phyloP scores from a whole-genome alignment of 2,329 filamentous ascomycete species.

The Capronia coronata region DNA sequence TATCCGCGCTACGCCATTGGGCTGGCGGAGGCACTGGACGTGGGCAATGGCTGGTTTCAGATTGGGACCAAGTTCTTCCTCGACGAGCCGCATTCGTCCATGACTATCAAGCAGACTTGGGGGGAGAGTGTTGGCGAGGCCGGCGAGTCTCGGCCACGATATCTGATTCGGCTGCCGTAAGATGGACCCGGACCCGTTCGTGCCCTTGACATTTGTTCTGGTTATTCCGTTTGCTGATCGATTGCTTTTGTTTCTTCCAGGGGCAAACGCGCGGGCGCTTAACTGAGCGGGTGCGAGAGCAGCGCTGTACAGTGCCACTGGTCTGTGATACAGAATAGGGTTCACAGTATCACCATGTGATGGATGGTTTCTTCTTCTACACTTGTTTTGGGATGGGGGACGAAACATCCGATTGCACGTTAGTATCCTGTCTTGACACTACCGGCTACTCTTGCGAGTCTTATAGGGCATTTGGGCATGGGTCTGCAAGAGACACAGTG shows the following conservation, averaged over 20 bases:
- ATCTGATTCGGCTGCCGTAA: slow-evolving; percentile 23
- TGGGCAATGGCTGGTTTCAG: slow-evolving; percentile 55
- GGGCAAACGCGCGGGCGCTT: background rate
- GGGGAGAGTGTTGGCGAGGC: slow-evolving; percentile 44
- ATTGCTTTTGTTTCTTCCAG: background rate
- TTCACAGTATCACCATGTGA: too few relatives aligned
- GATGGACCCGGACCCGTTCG: background rate
- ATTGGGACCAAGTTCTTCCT: slow-evolving; percentile 49
- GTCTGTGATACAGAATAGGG: background rate
- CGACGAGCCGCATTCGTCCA: slow-evolving; percentile 44
- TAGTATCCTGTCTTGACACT: too few relatives aligned
- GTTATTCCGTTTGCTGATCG: background rate
- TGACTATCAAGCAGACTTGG: slow-evolving; percentile 51
- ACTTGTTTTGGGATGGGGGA: too few relatives aligned
- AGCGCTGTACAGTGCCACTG: background rate
- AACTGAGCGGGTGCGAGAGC: background rate
- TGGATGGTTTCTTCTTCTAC: too few relatives aligned
- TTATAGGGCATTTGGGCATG: too few relatives aligned
- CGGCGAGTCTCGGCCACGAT: slow-evolving; percentile 20
- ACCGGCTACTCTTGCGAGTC: too few relatives aligned
- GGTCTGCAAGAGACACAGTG: too few relatives aligned
- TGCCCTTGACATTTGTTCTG: too few relatives aligned
- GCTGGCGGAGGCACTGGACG: slow-evolving; percentile 51
- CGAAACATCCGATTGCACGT: too few relatives aligned
- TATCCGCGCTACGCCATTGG: slow-evolving; percentile 37